These are phyloP conservation scores for Linnemannia zychae DNA, from an alignment of 192 early-diverging fungal genomes.

Conservation along the genomic window DNA sequence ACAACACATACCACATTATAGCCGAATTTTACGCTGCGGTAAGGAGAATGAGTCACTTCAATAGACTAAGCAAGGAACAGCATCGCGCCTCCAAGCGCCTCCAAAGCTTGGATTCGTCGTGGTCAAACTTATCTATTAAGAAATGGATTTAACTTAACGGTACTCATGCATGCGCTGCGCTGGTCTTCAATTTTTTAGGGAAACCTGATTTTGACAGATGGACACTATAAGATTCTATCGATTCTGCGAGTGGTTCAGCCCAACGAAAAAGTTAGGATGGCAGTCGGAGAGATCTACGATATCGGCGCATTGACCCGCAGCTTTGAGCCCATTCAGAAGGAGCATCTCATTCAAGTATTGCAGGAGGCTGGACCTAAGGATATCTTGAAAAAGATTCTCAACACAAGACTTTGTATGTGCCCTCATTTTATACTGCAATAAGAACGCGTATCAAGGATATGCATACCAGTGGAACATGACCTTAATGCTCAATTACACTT, in stretches of 20 bases:
- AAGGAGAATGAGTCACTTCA: constrained; percentile 42
- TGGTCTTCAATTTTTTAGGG: constrained; percentile 64
- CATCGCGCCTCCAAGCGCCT: background rate
- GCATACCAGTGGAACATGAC: background rate
- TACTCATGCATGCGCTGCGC: background rate
- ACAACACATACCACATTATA: constrained; percentile 78
- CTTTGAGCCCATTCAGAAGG: constrained; percentile 67
- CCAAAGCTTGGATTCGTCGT: background rate
- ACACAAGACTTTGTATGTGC: constrained; percentile 64
- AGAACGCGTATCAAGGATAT: background rate
- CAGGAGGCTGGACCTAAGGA: constrained; percentile 72
- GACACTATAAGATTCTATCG: constrained; percentile 85
- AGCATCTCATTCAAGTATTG: constrained; percentile 68
- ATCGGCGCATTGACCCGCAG: constrained; percentile 65
- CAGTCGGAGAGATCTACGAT: constrained; percentile 88
- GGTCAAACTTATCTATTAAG: background rate
- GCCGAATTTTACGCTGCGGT: constrained; percentile 84
- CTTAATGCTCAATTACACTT: background rate
- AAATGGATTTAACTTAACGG: background rate
- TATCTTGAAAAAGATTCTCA: constrained; percentile 75
- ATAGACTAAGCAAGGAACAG: background rate
- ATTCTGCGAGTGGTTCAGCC: constrained; percentile 90
- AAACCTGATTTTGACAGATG: constrained; percentile 96
- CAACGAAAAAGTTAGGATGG: constrained; percentile 80
- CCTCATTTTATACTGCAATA: background rate